Conservation (phyloP, 2,329 filamentous ascomycete genomes). For the Neophaeococcomyces aloes region DNA sequence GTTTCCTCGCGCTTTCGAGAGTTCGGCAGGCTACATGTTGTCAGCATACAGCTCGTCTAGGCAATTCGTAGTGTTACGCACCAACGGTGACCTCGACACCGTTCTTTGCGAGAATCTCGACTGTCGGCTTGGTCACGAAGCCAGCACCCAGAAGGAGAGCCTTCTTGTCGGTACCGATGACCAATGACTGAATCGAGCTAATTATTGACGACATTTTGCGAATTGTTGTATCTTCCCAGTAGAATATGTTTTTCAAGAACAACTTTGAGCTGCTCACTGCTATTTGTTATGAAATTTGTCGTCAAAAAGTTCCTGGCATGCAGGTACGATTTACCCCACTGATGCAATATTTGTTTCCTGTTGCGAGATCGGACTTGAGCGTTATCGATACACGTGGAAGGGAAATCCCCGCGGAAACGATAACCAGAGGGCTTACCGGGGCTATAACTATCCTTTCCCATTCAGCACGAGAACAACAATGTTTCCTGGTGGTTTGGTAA, state of each 20-base stretch:
- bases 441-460: no score
- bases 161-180: constrained; percentile 11
- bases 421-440: no score
- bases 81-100: constrained; percentile 56
- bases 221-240: neutral
- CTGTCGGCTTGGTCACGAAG: constrained; percentile 50
- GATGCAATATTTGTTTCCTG: constrained; percentile 5
- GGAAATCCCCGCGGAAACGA: no score
- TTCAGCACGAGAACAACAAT: no score
- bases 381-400: neutral
- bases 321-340: constrained; percentile 5
- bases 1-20: constrained; percentile 62
- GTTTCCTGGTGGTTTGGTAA: no score
- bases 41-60: constrained; percentile 7
- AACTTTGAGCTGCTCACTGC: no score
- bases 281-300: neutral
- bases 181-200: constrained; percentile 15
- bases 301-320: neutral
- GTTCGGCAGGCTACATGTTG: constrained; percentile 61
- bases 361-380: constrained; percentile 5
- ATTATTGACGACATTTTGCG: constrained; percentile 14
- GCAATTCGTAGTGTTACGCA: constrained; percentile 30
- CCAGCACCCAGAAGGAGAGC: constrained; percentile 21
- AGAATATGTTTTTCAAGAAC: neutral
- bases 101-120: constrained; percentile 52